Conservation (phyloP, 2,329 filamentous ascomycete genomes). For the Scedosporium minutisporum region DNA sequence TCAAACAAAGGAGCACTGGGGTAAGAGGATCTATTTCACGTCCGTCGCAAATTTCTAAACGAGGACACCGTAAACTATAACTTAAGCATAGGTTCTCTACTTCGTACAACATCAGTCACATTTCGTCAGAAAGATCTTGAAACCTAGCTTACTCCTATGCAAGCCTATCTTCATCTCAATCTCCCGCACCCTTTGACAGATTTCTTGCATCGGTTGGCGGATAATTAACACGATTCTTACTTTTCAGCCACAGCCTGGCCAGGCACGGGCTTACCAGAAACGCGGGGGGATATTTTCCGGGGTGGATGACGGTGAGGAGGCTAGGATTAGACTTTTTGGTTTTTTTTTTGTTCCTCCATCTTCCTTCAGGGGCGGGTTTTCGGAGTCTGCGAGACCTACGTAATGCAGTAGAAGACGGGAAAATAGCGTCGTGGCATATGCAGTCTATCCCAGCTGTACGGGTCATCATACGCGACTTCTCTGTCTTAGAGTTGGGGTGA, state of each 20-base stretch:
- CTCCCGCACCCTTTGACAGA: background rate
- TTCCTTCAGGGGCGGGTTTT: no score
- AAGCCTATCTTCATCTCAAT: no score
- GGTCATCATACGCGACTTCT: background rate
- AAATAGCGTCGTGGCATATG: no score
- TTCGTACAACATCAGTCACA: no score
- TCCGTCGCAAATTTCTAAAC: no score
- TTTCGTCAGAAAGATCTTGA: background rate
- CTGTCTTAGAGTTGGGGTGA: background rate
- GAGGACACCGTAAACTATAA: background rate
- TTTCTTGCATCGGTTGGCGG: background rate
- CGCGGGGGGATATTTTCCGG: background rate
- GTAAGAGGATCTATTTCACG: no score
- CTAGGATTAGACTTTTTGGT: no score
- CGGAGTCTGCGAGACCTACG: no score
- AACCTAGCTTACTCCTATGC: background rate
- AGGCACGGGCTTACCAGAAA: background rate
- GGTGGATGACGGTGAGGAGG: background rate
- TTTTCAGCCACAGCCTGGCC: no score
- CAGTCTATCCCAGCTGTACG: background rate
- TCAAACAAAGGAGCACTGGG: no score
- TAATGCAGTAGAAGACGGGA: no score
- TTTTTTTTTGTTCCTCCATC: no score
- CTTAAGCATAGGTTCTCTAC: background rate
- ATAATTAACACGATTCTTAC: background rate